Evolutionary conservation across 2,329 filamentous ascomycete genomes (phyloP).

Genomic region (Simplicillium sp.): DNA sequence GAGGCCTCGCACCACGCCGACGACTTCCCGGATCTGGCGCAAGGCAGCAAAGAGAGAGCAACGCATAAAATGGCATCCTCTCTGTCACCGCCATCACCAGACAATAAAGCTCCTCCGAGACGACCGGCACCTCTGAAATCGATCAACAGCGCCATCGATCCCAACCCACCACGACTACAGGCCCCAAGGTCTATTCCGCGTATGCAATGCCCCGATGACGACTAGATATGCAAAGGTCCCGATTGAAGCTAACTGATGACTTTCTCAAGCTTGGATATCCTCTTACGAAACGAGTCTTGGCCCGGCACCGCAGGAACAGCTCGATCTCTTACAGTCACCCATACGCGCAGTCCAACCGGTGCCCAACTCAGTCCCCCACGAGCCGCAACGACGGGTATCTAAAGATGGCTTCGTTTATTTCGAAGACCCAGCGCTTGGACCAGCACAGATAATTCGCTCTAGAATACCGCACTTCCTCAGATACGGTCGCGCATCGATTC

Average conservation of each 20-base stretch:
- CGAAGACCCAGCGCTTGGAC: constrained; percentile 25
- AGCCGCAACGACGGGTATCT: constrained; percentile 32
- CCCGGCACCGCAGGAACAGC: constrained; percentile 25
- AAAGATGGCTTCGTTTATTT: constrained; percentile 36
- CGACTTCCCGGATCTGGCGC: too few species aligned
- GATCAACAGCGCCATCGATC: background rate
- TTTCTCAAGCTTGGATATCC: constrained; percentile 35
- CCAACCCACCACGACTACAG: constrained; percentile 7
- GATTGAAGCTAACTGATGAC: constrained; percentile 1
- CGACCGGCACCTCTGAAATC: background rate
- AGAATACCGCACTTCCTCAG: constrained; percentile 37
- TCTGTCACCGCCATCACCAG: too few species aligned
- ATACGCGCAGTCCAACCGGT: constrained; percentile 26
- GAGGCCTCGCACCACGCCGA: too few species aligned
- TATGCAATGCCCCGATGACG: constrained; percentile 12
- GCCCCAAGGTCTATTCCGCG: constrained; percentile 17
- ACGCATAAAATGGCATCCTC: too few species aligned
- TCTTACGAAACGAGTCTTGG: constrained; percentile 35
- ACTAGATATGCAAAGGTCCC: constrained; percentile 2
- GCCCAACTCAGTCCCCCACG: constrained; percentile 30
- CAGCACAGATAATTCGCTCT: constrained; percentile 20
- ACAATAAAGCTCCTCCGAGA: too few species aligned
- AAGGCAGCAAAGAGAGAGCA: too few species aligned
- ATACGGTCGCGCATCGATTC: constrained; percentile 33
- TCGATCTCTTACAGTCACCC: constrained; percentile 28